Evolutionary conservation across 2,329 filamentous ascomycete genomes (phyloP), one percentile per base, ranked within the genome.

Genomic region (Colletotrichum neosansevieriae): DNA sequence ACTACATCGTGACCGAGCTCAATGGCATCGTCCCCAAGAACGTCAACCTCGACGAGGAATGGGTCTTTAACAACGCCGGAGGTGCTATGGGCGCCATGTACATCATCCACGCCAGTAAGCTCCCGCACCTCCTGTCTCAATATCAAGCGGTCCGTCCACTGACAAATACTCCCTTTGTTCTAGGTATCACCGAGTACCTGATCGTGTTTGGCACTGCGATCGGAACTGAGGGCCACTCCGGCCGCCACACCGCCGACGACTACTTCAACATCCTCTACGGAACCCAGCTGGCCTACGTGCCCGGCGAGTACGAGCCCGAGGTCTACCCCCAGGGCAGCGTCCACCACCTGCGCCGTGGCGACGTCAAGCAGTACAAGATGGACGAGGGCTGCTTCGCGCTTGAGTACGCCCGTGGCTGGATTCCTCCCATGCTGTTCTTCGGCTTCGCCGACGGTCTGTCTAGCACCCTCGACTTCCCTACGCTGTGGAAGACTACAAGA

Each of bases 71-170:
- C 85, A 97, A 97, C 76, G 93, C 93, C 58, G 94, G 94, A 59
- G 94, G 94, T 71, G 93, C 93, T 59, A 97, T 97, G 94, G 94
- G 94, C 63, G 92, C 88, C 75, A 96, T 97, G 94, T 94, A 93
- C 79, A 90, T 97, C 72, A 91, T 97, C 74, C 94, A 97, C 77
- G 92, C 93, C 68, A 94, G 91, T 92, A 79, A 78, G 89, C n/a
- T 45, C 29, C 38, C 29, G 53, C 15, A 65, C 51, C 29, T 21
- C 17, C 49, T 44, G 38, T 12, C 34, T 32, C 21, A 12, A 4
- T 17, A 34, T 10, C 49, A 24, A 15, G n/a, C 15, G 10, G 12
- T 21, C 40, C 10, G 12, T 21, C 40, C 12, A 53, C 60, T 67
- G 6, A 68, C 59, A 56, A n/a, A 3, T 62, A 10, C 34, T 51